These are phyloP conservation scores for Globisporangium ultimum DNA, from an alignment of 352 stramenopile genomes.

Conservation along the genomic window DNA sequence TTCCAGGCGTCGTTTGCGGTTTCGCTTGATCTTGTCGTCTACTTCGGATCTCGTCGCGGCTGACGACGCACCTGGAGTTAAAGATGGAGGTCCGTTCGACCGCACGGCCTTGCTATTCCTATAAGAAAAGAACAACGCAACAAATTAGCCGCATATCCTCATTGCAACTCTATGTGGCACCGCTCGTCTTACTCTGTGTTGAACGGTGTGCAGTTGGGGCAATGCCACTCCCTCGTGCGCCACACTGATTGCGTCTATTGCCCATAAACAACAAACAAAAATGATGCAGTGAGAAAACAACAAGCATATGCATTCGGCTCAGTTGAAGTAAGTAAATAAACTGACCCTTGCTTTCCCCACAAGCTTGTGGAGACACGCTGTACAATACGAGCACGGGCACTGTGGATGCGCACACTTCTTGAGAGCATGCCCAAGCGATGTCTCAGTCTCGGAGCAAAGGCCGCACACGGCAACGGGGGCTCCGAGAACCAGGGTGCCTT, in stretches of 20 bases:
- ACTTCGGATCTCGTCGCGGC: neutral
- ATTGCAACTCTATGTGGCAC: neutral
- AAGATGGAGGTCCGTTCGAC: no score
- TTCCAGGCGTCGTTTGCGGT: slow-evolving; percentile 36
- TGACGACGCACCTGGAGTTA: no score
- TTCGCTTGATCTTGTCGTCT: slow-evolving; percentile 15
- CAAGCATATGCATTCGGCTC: neutral
- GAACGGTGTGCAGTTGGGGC: slow-evolving; percentile 53
- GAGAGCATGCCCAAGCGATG: neutral
- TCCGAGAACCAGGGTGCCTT: slow-evolving; percentile 5
- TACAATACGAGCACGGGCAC: slow-evolving; percentile 53
- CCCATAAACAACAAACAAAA: neutral
- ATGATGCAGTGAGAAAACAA: neutral
- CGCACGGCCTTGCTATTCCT: neutral
- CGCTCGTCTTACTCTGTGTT: neutral
- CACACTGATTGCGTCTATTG: slow-evolving; percentile 42
- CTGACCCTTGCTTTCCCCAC: slow-evolving; percentile 50
- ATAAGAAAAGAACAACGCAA: neutral
- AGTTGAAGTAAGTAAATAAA: neutral
- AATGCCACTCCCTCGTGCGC: slow-evolving; percentile 57
- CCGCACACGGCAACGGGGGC: slow-evolving; percentile 33
- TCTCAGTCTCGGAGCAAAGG: slow-evolving; percentile 30
- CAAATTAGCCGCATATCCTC: neutral
- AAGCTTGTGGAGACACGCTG: slow-evolving; percentile 53
- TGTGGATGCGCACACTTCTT: slow-evolving; percentile 14